Evolutionary conservation across 306 rosid genomes (phyloP).

Genomic region (Fagus crenata): DNA sequence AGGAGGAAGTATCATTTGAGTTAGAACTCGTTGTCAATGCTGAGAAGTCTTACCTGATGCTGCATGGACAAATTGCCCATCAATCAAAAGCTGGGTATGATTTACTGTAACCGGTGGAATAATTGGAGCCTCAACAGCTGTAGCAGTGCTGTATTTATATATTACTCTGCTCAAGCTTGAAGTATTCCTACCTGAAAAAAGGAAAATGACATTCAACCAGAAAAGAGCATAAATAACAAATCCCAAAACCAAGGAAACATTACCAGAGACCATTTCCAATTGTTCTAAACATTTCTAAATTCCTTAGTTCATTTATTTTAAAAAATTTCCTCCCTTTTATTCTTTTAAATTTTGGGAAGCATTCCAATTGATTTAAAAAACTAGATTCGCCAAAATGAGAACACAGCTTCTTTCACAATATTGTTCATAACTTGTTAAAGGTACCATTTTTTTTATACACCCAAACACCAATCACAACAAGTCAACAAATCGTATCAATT

Average conservation of each 20-base stretch:
- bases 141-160: slow-evolving; percentile 56
- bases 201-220: not conserved
- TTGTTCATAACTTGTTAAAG: too few species aligned
- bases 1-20: too few species aligned
- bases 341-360: too few species aligned
- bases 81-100: slow-evolving; percentile 63
- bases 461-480: too few species aligned
- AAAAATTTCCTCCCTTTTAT: too few species aligned
- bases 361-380: too few species aligned
- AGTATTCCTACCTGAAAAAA: slow-evolving; percentile 50
- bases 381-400: too few species aligned
- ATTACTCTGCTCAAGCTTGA: slow-evolving; percentile 30
- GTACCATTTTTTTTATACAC: too few species aligned
- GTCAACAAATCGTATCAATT: too few species aligned
- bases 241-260: not conserved
- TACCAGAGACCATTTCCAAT: not conserved
- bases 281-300: not conserved
- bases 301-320: not conserved
- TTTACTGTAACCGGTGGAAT: slow-evolving; percentile 54
- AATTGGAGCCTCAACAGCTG: slow-evolving; percentile 62
- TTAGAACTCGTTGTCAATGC: not conserved
- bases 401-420: too few species aligned
- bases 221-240: not conserved
- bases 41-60: slow-evolving; percentile 63
- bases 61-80: slow-evolving; percentile 79